Percentiles rank a stretch among this genome's conserved stretches.
phyloP scores from a whole-genome alignment of 495 filamentous ascomycete species.

The Lasiosphaeria ovina region DNA sequence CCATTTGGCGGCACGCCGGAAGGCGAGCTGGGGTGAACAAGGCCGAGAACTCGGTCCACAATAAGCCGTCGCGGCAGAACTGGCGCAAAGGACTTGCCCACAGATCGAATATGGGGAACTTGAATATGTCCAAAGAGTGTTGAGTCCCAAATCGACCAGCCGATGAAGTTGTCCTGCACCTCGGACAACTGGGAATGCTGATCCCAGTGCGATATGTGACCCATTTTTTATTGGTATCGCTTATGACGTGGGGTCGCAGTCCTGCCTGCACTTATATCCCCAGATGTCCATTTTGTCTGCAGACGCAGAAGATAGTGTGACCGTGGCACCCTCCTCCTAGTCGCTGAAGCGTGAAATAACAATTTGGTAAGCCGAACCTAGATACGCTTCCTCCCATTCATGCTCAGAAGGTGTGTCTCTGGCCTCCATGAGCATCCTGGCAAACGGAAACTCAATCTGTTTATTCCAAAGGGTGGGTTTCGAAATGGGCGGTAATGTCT shows the following conservation, averaged over 20 bases:
- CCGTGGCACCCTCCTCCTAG: too few species aligned
- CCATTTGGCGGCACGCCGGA: neutral
- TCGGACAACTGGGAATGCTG: neutral
- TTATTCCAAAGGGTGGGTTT: neutral
- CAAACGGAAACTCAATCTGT: neutral
- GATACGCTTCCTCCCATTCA: neutral
- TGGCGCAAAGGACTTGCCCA: neutral
- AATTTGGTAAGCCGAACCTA: neutral
- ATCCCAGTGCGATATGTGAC: too few species aligned
- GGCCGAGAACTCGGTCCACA: neutral
- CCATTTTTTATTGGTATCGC: too few species aligned
- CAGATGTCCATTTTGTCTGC: too few species aligned
- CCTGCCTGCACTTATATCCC: too few species aligned
- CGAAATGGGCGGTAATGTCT: neutral
- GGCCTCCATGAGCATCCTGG: neutral
- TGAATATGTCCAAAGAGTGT: neutral
- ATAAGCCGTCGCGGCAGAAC: slow-evolving; percentile 2
- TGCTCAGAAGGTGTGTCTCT: neutral
- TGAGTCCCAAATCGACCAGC: neutral
- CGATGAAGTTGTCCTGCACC: neutral
- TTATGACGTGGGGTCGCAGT: too few species aligned
- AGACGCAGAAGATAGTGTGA: too few species aligned
- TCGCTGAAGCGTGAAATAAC: slow-evolving; percentile 10
- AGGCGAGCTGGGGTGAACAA: neutral
- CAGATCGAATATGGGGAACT: neutral